These are phyloP conservation scores for Lotus japonicus DNA, from an alignment of 306 rosid species.

Conservation along the genomic window DNA sequence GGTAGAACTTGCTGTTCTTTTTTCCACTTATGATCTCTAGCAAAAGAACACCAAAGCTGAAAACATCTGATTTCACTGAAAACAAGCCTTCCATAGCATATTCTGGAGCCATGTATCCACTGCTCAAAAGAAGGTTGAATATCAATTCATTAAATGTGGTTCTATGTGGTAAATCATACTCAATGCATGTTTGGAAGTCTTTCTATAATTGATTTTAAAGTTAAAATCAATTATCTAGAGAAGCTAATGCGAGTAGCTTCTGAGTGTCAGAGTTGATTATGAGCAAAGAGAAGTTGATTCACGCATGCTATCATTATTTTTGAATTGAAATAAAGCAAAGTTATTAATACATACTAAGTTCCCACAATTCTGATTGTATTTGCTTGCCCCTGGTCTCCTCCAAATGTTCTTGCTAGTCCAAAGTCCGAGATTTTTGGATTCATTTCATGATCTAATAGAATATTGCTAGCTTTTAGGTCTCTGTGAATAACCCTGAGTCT, in stretches of 20 bases:
- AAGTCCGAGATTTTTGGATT: constrained; percentile 54
- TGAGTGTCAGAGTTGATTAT: no score
- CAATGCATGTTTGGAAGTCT: no score
- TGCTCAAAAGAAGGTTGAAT: neutral
- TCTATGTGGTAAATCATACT: neutral
- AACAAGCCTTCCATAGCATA: constrained; percentile 47
- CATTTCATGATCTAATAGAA: constrained; percentile 40
- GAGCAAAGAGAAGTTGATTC: no score
- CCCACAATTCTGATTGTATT: constrained; percentile 49
- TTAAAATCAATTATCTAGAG: no score
- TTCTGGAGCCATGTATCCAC: constrained; percentile 64
- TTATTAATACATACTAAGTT: constrained; percentile 41
- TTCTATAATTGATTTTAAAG: no score
- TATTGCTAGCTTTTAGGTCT: constrained; percentile 53
- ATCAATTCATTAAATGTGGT: neutral
- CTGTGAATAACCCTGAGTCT: constrained; percentile 47
- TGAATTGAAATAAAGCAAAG: neutral
- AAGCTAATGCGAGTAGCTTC: no score
- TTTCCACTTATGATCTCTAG: constrained; percentile 41
- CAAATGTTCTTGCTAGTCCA: constrained; percentile 47
- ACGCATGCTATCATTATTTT: neutral
- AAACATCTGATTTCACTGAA: constrained; percentile 39
- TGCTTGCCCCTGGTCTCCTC: constrained; percentile 32
- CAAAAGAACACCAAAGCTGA: constrained; percentile 43
- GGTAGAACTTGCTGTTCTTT: constrained; percentile 29